Conservation (phyloP, 2,329 filamentous ascomycete genomes). For the Albophoma yamanashiensis region DNA sequence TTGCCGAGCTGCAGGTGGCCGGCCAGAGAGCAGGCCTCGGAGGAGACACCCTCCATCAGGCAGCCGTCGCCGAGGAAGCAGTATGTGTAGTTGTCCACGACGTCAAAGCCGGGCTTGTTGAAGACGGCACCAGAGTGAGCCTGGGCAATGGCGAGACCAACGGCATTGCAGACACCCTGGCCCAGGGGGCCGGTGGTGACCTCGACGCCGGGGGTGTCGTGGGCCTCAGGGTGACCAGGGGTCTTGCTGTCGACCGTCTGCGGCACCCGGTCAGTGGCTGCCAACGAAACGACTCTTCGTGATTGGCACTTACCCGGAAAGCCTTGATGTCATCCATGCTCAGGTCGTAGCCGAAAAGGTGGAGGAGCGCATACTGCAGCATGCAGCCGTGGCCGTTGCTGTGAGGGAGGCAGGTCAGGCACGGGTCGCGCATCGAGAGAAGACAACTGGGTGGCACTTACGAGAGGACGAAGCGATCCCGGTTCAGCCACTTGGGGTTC, state of each 20-base stretch:
- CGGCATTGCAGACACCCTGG: conserved; percentile 94
- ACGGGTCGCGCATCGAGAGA: not conserved
- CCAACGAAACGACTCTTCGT: not conserved
- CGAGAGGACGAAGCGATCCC: conserved; percentile 98
- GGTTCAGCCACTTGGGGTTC: conserved; percentile 95
- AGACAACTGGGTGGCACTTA: conserved; percentile 41
- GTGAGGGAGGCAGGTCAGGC: conserved; percentile 5
- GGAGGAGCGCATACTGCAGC: conserved; percentile 97
- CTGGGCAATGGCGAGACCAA: conserved; percentile 95
- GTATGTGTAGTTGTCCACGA: conserved; percentile 97
- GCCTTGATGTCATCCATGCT: conserved; percentile 86
- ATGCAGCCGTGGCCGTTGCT: conserved; percentile 99
- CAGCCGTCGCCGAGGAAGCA: conserved; percentile 96
- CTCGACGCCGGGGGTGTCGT: conserved; percentile 94
- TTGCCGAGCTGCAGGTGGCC: conserved; percentile 97
- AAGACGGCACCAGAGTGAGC: conserved; percentile 81
- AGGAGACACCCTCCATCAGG: conserved; percentile 95
- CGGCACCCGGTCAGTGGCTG: conserved; percentile 5
- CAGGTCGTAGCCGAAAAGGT: conserved; percentile 86
- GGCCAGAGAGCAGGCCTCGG: conserved; percentile 83
- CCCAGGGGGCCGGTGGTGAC: conserved; percentile 97
- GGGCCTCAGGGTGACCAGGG: conserved; percentile 90
- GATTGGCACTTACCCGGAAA: conserved; percentile 68
- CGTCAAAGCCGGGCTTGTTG: conserved; percentile 91
- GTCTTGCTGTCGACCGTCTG: conserved; percentile 60